phyloP scores from a whole-genome alignment of 371 early-diverging fungal species.

The Mortierella sp. region DNA sequence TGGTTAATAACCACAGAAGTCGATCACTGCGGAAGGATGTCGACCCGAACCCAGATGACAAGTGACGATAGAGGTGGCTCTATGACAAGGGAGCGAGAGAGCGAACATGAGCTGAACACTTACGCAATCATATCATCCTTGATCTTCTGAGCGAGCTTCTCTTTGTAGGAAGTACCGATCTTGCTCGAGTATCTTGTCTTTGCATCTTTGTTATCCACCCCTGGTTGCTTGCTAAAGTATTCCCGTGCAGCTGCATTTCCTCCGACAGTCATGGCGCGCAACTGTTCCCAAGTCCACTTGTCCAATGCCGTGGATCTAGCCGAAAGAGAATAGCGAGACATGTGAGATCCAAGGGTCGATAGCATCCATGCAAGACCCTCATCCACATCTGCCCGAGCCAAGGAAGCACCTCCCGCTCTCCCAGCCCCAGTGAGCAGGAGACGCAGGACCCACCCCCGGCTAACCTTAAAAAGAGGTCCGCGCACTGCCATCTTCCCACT shows the following conservation, averaged over 20 bases:
- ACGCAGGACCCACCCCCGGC: background rate
- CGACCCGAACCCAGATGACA: no score
- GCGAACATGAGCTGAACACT: no score
- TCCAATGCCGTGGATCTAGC: constrained; percentile 87
- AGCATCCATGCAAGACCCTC: no score
- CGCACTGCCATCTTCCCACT: no score
- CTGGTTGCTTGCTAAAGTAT: constrained; percentile 68
- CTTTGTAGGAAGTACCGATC: constrained; percentile 85
- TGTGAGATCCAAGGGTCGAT: no score
- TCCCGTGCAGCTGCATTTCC: constrained; percentile 86
- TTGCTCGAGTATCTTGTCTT: constrained; percentile 85
- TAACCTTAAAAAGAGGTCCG: no score
- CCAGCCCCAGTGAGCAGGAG: background rate
- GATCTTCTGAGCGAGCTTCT: constrained; percentile 75
- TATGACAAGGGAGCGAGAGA: no score
- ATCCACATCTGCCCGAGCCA: no score
- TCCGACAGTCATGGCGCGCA: constrained; percentile 91
- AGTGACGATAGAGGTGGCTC: no score
- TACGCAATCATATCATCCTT: constrained; percentile 80
- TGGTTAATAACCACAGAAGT: no score
- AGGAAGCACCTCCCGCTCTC: no score
- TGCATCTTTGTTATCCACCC: constrained; percentile 71
- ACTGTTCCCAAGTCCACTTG: constrained; percentile 94
- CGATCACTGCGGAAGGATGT: no score
- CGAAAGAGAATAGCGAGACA: background rate